Percentiles rank a stretch among this genome's conserved stretches.
These are phyloP conservation scores for Eucalyptus sp. DNA, from an alignment of 345 rosid genomes.

Conservation along the genomic window DNA sequence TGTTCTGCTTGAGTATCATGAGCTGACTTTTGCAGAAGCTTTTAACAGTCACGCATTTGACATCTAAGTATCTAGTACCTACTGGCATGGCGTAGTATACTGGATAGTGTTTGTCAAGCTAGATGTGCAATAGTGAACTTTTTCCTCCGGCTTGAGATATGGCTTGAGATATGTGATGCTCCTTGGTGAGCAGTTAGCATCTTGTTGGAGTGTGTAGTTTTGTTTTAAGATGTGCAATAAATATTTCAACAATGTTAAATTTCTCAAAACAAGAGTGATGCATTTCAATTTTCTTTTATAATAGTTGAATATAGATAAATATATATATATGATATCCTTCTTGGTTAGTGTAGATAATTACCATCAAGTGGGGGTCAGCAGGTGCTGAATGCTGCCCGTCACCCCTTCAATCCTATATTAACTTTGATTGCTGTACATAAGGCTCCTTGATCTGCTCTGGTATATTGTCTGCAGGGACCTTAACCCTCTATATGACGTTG, in stretches of 20 bases:
- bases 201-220: not conserved
- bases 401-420: not conserved
- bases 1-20: not conserved
- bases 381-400: not conserved
- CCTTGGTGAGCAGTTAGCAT: not conserved
- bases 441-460: not conserved
- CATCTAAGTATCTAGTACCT: not conserved
- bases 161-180: not conserved
- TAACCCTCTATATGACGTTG: slow-evolving; percentile 70
- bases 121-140: not conserved
- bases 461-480: slow-evolving; percentile 52
- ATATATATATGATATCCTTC: not conserved
- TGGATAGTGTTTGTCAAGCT: not conserved
- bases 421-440: not conserved
- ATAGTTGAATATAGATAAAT: not conserved
- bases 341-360: not conserved
- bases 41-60: not conserved
- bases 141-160: not conserved
- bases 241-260: not conserved
- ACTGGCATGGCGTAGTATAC: not conserved
- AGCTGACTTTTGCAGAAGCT: not conserved
- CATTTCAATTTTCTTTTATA: not conserved
- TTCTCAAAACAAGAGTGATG: not conserved
- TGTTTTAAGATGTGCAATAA: not conserved
- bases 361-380: not conserved